Evolutionary conservation across 2,329 filamentous ascomycete species (phyloP).

Genomic region (Hymenoscyphus scutula): DNA sequence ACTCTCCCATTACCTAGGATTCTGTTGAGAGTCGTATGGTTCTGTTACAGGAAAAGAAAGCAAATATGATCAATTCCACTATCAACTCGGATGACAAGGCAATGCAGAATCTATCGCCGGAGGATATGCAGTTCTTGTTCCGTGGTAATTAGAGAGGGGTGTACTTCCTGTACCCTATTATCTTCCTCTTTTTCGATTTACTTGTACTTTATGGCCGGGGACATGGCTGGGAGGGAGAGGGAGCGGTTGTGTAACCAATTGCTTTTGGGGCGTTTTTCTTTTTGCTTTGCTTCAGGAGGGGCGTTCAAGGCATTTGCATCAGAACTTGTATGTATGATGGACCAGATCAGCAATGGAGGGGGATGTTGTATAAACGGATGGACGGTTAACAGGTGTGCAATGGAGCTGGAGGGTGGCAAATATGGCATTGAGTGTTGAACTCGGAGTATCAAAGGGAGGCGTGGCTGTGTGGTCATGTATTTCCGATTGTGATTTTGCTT

Average conservation of each 20-base stretch:
- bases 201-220: background rate
- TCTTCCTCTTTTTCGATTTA: background rate
- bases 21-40: constrained; percentile 96
- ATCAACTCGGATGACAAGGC: constrained; percentile 91
- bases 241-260: background rate
- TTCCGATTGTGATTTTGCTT: too few relatives aligned
- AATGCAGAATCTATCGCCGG: constrained; percentile 84
- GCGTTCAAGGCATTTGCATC: too few relatives aligned
- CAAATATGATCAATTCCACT: constrained; percentile 94
- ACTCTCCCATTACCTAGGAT: too few relatives aligned
- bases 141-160: constrained; percentile 55
- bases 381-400: too few relatives aligned
- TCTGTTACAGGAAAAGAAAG: constrained; percentile 95
- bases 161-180: background rate
- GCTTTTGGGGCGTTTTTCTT: background rate
- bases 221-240: background rate
- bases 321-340: too few relatives aligned
- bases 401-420: too few relatives aligned
- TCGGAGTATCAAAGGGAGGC: too few relatives aligned
- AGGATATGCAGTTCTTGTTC: constrained; percentile 97
- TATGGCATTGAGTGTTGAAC: too few relatives aligned
- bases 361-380: too few relatives aligned
- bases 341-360: too few relatives aligned
- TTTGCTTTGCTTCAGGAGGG: background rate
- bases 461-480: too few relatives aligned